Evolutionary conservation across 2,329 filamentous ascomycete species (phyloP).

Genomic region (Fusarium sulawesiense): DNA sequence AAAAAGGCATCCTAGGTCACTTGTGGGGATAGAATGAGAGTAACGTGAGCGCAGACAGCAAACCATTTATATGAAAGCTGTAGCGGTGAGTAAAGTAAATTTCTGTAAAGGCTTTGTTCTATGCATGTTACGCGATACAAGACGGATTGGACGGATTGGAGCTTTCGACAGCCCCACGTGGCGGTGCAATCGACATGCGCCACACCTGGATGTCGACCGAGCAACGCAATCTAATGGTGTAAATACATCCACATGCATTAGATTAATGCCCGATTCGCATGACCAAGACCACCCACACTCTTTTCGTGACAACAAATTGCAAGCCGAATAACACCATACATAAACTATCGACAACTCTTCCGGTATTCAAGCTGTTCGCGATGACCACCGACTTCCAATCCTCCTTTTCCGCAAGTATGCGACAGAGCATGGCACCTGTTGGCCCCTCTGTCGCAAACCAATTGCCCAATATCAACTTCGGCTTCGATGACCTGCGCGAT

Average conservation of each 20-base stretch:
- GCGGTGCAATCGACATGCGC: constrained; percentile 42
- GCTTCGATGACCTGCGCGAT: constrained; percentile 93
- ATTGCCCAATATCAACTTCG: constrained; percentile 92
- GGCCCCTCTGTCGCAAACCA: constrained; percentile 78
- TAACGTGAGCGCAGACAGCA: background rate
- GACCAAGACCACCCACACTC: background rate
- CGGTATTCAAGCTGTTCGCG: background rate
- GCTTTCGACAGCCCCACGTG: constrained; percentile 44
- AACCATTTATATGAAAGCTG: constrained; percentile 12
- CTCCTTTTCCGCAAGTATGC: constrained; percentile 73
- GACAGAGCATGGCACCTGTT: constrained; percentile 67
- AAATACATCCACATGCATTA: constrained; percentile 28
- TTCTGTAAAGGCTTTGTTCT: constrained; percentile 10
- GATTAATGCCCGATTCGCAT: constrained; percentile 11
- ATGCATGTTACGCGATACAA: constrained; percentile 18
- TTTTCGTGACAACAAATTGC: background rate
- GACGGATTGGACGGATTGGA: constrained; percentile 40
- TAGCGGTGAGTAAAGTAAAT: constrained; percentile 14
- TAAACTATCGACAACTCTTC: background rate
- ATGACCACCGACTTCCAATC: constrained; percentile 75
- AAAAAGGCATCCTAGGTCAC: constrained; percentile 36
- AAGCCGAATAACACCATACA: background rate
- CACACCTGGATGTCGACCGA: constrained; percentile 47
- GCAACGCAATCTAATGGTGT: constrained; percentile 44
- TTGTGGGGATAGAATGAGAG: background rate